Conservation (phyloP, 345 rosid species). For the Rhodamnia rubescens region DNA sequence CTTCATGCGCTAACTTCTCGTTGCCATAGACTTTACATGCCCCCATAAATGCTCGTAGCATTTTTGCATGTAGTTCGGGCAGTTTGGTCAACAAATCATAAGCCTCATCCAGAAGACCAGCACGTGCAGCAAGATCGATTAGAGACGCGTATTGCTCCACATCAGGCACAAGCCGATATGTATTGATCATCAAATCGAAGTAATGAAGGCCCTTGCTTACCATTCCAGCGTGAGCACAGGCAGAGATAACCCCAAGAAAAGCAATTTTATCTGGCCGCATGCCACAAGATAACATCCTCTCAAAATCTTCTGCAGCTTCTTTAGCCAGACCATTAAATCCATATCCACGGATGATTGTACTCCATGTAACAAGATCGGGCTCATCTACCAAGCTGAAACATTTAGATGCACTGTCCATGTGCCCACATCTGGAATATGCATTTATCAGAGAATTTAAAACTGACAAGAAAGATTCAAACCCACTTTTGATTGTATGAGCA, state of each 20-base stretch:
- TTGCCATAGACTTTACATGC: conserved; percentile 53
- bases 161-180: conserved; percentile 33
- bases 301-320: conserved; percentile 33
- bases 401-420: conserved; percentile 26
- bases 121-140: conserved; percentile 58
- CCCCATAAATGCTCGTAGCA: conserved; percentile 49
- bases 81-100: conserved; percentile 30
- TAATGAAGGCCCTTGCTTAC: conserved; percentile 47
- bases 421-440: conserved; percentile 52
- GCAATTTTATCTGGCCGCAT: conserved; percentile 48
- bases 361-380: conserved; percentile 61
- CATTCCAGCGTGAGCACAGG: conserved; percentile 61
- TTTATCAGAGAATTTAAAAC: conserved; percentile 43
- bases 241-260: conserved; percentile 52
- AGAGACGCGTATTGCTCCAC: conserved; percentile 57
- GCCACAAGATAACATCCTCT: conserved; percentile 30
- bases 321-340: conserved; percentile 48
- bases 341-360: conserved; percentile 45
- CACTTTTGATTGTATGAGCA: conserved; percentile 29
- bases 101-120: conserved; percentile 54
- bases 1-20: conserved; percentile 26
- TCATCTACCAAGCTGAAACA: conserved; percentile 30
- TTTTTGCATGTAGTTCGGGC: conserved; percentile 25
- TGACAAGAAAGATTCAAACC: conserved; percentile 25
- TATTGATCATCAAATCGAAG: conserved; percentile 39